Base-by-base conservation (phyloP, 306 rosid species). In the Acmispon strigosus region DNA sequence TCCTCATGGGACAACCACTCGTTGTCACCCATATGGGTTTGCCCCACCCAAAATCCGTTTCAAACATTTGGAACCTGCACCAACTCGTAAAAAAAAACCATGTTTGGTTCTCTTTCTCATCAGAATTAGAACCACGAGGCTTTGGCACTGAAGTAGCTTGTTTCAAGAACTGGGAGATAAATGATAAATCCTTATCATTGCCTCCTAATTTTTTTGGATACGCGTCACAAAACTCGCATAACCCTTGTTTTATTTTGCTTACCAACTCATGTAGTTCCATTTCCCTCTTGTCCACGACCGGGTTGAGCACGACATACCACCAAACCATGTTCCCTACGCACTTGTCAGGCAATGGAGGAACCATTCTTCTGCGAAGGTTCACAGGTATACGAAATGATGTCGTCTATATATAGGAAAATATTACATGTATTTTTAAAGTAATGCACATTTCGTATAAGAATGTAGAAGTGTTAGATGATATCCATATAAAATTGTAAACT, bases 31-130 rank as follows among this genome's bases (percentile, higher is more conserved):
- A 80, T 22, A 41, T 39, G 9, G 88, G 88, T 13, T 70, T 74
- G 14, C 81, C 85, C 85, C 83, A 84, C 36, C 88, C 85, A 55
- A 84, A 84, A 51, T 84, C 79, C 0, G 44, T 71, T 48, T 80
- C 82, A 4, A 80, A 85, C 14, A 45, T 20, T 8, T 76, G 72
- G 18, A 78, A 53, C 20, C 70, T 44, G 16, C 87, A 86, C 90
- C 82, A 83, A 17, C 87, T 80, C 1, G 76, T 36, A 45, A 49
- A 69, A 5, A 13, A 12, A 49, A 77, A 57, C 22, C 13, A 0
- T n/a, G 7, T 48, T n/a, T 9, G 20, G 14, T 66, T 5, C 20
- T 63, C 69, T 9, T 39, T 8, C 20, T 63, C 69, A 1, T 39
- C 1, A 39, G 0, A 12, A 9, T 8, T 2, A 39, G 15, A 4